These are phyloP conservation scores for Cyberlindnera xishuangbannaensis DNA, from an alignment of 805 yeast species.

Conservation along the genomic window DNA sequence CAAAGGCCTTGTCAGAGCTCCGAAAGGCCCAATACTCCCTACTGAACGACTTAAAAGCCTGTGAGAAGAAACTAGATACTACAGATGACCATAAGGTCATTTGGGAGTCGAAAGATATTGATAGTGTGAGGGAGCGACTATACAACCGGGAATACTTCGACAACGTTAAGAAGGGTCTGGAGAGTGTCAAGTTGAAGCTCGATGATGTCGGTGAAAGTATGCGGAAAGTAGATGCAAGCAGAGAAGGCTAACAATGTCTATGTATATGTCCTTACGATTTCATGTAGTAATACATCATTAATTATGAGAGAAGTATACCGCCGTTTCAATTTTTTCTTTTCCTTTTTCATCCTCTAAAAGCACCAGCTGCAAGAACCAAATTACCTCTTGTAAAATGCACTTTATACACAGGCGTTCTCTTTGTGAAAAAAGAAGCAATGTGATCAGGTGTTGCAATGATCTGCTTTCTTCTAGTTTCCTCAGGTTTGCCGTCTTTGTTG, in stretches of 20 bases:
- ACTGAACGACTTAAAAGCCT: slow-evolving; percentile 19
- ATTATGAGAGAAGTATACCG: too few relatives aligned
- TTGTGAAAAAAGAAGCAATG: slow-evolving; percentile 89
- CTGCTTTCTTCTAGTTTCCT: slow-evolving; percentile 51
- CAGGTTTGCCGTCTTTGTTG: slow-evolving; percentile 31
- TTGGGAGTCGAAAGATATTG: slow-evolving; percentile 25
- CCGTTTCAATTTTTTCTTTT: too few relatives aligned
- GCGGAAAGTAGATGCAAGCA: slow-evolving; percentile 10
- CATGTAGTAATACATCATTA: background rate
- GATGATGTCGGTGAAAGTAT: slow-evolving; percentile 46
- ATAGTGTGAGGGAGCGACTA: slow-evolving; percentile 29
- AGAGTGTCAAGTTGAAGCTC: slow-evolving; percentile 42
- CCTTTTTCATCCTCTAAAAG: slow-evolving; percentile 44
- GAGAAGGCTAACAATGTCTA: too few relatives aligned
- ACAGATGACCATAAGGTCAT: slow-evolving; percentile 12
- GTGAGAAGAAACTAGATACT: slow-evolving; percentile 7
- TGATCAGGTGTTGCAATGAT: slow-evolving; percentile 83
- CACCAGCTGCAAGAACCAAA: slow-evolving; percentile 90
- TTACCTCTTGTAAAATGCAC: slow-evolving; percentile 90
- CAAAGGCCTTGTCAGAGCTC: slow-evolving; percentile 10
- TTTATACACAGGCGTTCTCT: slow-evolving; percentile 88
- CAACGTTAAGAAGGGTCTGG: slow-evolving; percentile 43
- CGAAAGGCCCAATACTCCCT: slow-evolving; percentile 16
- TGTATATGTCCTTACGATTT: too few relatives aligned
- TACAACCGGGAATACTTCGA: slow-evolving; percentile 48